A percentile compares a stretch with the other conserved stretches of the same genome.
Conservation (phyloP, 805 yeast genomes). For the Candida wancherniae region DNA sequence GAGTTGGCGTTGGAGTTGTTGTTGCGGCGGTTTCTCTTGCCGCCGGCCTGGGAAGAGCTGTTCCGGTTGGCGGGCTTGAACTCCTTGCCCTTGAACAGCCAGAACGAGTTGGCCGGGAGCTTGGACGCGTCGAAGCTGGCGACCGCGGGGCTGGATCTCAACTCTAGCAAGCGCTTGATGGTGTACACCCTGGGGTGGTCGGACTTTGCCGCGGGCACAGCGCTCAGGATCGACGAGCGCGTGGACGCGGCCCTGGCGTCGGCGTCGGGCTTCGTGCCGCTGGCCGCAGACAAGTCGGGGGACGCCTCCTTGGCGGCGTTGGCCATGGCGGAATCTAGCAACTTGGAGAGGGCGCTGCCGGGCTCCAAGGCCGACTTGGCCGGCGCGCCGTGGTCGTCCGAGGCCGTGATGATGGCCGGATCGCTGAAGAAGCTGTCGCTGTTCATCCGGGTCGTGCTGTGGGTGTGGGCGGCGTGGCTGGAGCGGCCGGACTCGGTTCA, state of each 20-base stretch:
- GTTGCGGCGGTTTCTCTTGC: slow-evolving; percentile 15
- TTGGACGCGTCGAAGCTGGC: slow-evolving; percentile 24
- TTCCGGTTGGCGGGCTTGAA: slow-evolving; percentile 1
- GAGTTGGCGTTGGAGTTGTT: slow-evolving; percentile 11
- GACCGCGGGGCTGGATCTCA: slow-evolving; percentile 35
- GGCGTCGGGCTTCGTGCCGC: slow-evolving; percentile 4
- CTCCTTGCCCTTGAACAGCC: slow-evolving; percentile 34
- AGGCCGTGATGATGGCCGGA: slow-evolving; percentile 13
- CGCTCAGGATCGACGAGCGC: slow-evolving; percentile 10
- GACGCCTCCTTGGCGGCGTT: slow-evolving; percentile 43
- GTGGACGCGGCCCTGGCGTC: slow-evolving; percentile 5
- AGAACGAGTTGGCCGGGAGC: slow-evolving; percentile 47
- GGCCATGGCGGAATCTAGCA: slow-evolving; percentile 44
- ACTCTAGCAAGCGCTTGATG: slow-evolving; percentile 24
- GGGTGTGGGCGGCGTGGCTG: too few relatives aligned
- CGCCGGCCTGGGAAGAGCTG: slow-evolving; percentile 7
- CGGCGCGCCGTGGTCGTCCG: not conserved
- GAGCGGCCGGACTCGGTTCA: too few relatives aligned
- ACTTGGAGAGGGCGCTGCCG: slow-evolving; percentile 35
- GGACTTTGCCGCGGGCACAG: slow-evolving; percentile 11
- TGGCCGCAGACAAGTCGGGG: slow-evolving; percentile 26
- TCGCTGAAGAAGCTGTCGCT: slow-evolving; percentile 9
- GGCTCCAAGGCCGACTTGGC: slow-evolving; percentile 20
- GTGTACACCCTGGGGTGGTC: slow-evolving; percentile 20
- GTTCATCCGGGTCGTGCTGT: too few relatives aligned